Conservation (phyloP, 768 basidiomycete genomes). For the Antrodiella citrinella region DNA sequence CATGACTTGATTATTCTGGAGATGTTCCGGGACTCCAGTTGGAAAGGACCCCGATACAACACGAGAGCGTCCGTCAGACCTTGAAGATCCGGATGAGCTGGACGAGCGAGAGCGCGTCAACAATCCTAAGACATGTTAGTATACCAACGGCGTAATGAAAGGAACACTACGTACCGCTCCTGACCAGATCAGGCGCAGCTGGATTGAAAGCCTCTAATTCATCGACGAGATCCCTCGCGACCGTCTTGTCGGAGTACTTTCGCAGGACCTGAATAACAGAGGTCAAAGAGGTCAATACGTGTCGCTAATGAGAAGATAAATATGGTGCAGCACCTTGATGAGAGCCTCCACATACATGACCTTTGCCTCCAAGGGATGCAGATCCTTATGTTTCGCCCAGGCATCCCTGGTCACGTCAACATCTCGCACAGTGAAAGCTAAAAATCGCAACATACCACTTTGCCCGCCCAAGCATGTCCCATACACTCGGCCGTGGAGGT, state of each 20-base stretch:
- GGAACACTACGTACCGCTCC: constrained; percentile 41
- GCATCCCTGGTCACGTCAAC: constrained; percentile 60
- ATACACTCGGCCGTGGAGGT: constrained; percentile 71
- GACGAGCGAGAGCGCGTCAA: constrained; percentile 45
- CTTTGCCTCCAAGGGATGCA: constrained; percentile 75
- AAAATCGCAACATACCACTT: constrained; percentile 62
- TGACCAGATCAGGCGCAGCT: constrained; percentile 53
- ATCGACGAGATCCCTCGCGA: constrained; percentile 63
- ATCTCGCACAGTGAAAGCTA: neutral
- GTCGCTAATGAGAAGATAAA: neutral
- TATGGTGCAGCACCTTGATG: constrained; percentile 50
- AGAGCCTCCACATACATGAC: constrained; percentile 85
- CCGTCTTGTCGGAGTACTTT: constrained; percentile 78
- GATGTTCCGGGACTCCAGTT: constrained; percentile 7
- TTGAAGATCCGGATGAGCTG: constrained; percentile 57
- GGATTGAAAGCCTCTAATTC: constrained; percentile 75
- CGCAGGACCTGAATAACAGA: constrained; percentile 49
- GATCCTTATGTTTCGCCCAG: constrained; percentile 88
- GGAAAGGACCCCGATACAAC: constrained; percentile 14
- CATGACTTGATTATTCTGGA: constrained; percentile 3
- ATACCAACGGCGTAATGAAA: neutral
- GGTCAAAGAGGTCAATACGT: neutral
- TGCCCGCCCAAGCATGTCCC: constrained; percentile 86
- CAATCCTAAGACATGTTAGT: constrained; percentile 21
- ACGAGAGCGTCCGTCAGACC: constrained; percentile 36